Percentiles rank a stretch among this genome's conserved stretches.
Evolutionary conservation across 305 asterid genomes (phyloP).

Genomic region (Ajuga reptans): DNA sequence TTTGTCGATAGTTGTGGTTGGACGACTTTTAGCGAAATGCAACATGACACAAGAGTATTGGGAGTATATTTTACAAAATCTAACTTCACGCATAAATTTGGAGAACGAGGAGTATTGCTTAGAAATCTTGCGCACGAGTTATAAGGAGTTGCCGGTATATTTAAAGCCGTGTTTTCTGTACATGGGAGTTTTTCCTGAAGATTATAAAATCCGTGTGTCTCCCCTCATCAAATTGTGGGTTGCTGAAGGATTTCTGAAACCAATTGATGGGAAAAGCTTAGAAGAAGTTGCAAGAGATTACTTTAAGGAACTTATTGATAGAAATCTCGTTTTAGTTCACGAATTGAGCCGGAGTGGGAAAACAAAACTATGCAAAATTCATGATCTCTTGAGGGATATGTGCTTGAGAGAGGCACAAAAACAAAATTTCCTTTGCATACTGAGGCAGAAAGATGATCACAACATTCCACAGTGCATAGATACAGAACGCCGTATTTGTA

Average conservation of each 20-base stretch:
- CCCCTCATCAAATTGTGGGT: background rate
- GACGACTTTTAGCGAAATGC: background rate
- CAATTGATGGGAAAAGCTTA: background rate
- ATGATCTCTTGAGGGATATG: background rate
- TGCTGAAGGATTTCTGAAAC: background rate
- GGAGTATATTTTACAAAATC: background rate
- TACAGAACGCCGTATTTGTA: background rate
- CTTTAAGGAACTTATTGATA: background rate
- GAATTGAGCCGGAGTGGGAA: background rate
- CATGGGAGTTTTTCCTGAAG: background rate
- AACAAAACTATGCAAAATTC: background rate
- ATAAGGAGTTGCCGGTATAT: background rate
- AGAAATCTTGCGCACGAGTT: background rate
- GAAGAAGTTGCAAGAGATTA: background rate
- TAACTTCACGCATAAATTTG: background rate
- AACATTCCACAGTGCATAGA: background rate
- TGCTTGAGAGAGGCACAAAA: background rate
- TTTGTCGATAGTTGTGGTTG: background rate
- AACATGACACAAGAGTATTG: background rate
- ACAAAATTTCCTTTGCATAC: background rate
- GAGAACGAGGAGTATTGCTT: background rate
- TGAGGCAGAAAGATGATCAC: background rate
- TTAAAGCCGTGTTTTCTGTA: background rate
- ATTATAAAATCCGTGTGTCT: background rate
- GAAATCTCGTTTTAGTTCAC: background rate